A percentile compares a stretch with the other conserved stretches of the same genome.
These are phyloP conservation scores for Lipomyces sp. DNA, from an alignment of 805 yeast species.

Conservation along the genomic window DNA sequence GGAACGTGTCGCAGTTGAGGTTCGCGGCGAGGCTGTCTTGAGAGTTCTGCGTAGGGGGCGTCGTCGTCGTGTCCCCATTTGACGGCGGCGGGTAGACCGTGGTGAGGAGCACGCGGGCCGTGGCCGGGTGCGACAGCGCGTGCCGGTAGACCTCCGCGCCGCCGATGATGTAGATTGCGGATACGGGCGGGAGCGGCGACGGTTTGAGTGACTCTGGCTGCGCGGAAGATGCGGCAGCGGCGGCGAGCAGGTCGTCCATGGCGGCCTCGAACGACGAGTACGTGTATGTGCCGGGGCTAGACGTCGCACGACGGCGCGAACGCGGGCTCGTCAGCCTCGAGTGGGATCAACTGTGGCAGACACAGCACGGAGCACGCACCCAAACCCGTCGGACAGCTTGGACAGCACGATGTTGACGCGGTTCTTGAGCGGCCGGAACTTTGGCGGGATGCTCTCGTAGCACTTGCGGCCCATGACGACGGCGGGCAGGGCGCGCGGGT, in stretches of 20 bases:
- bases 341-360: too few species aligned
- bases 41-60: neutral
- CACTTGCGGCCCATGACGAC: constrained; percentile 96
- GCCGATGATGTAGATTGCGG: constrained; percentile 72
- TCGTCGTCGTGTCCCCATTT: neutral
- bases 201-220: constrained; percentile 58
- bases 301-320: too few species aligned
- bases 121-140: constrained; percentile 50
- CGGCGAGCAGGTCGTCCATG: too few species aligned
- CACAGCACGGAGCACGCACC: constrained; percentile 4
- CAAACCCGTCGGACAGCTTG: constrained; percentile 37
- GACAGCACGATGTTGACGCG: constrained; percentile 77
- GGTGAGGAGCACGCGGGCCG: constrained; percentile 43
- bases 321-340: too few species aligned
- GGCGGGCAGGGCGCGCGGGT: constrained; percentile 52
- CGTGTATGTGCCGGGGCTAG: constrained; percentile 11
- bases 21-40: too few species aligned
- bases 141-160: constrained; percentile 83
- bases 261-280: too few species aligned
- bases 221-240: constrained; percentile 7
- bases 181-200: constrained; percentile 64
- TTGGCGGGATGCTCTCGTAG: constrained; percentile 87
- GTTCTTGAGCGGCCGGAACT: constrained; percentile 76
- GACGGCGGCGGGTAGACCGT: constrained; percentile 12
- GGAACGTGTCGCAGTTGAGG: constrained; percentile 67